Conservation (phyloP, 1,139 yeast species). For the Candida dubliniensis region DNA sequence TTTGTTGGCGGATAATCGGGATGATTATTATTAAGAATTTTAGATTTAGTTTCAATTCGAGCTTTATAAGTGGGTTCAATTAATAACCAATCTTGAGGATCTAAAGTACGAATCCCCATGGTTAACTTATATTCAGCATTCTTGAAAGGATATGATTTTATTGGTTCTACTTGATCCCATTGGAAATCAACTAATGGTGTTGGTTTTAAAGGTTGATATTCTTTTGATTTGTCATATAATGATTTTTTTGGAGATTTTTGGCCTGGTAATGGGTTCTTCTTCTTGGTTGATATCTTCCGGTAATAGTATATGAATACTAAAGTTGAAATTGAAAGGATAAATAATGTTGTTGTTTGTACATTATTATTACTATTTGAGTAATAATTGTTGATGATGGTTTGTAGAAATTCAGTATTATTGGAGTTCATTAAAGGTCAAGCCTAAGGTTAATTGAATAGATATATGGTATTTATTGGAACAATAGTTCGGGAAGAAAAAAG, state of each 20-base stretch:
- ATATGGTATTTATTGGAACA: neutral
- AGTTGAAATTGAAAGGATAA: neutral
- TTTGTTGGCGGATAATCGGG: conserved; percentile 34
- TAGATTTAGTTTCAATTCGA: conserved; percentile 43
- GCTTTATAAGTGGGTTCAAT: conserved; percentile 63
- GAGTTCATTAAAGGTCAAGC: neutral
- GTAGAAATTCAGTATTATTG: conserved; percentile 1
- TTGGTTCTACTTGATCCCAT: conserved; percentile 18
- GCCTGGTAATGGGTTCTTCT: neutral
- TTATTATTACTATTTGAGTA: neutral
- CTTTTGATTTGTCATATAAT: conserved; percentile 5
- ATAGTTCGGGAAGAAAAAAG: neutral
- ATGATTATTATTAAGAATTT: conserved; percentile 38
- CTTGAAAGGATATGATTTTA: conserved; percentile 24
- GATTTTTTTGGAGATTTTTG: conserved; percentile 1
- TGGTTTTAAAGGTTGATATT: conserved; percentile 6
- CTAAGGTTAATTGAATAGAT: too few relatives aligned
- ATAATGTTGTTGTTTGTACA: conserved; percentile 3
- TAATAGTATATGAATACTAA: neutral
- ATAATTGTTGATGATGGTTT: neutral
- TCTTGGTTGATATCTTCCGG: neutral
- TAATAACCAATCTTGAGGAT: conserved; percentile 62
- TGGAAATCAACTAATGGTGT: conserved; percentile 13
- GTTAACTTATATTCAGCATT: conserved; percentile 44
- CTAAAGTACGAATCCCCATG: conserved; percentile 61